Percentiles rank a stretch among this genome's conserved stretches.
phyloP scores from a whole-genome alignment of 2,329 filamentous ascomycete species.

The Diaporthe vaccinii region DNA sequence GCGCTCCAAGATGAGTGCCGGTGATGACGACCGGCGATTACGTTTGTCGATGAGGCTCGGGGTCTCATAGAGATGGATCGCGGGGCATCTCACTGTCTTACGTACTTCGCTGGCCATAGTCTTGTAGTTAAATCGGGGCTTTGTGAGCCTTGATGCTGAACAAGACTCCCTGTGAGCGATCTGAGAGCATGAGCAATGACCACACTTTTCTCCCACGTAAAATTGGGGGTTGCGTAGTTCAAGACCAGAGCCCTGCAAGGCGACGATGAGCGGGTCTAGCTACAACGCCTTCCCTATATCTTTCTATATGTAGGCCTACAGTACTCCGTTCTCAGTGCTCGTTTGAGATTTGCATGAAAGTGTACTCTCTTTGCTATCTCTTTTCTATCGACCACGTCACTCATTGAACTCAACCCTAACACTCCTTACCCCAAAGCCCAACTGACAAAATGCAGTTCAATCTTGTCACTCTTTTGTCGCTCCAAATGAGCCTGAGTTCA shows the following conservation, averaged over 20 bases:
- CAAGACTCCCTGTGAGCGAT: neutral
- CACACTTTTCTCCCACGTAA: neutral
- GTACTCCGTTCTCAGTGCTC: neutral
- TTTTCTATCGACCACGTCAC: neutral
- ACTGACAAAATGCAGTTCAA: neutral
- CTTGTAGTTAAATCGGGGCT: too few species aligned
- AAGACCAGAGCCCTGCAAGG: neutral
- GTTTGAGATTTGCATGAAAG: neutral
- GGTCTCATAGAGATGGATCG: conserved; percentile 4
- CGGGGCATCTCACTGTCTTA: conserved; percentile 4
- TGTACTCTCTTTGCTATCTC: neutral
- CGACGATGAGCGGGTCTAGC: neutral
- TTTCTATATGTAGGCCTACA: neutral
- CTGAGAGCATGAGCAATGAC: neutral
- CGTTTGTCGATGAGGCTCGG: conserved; percentile 2
- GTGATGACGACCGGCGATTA: conserved; percentile 29
- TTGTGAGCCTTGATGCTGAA: neutral
- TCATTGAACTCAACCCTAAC: neutral
- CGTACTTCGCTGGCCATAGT: neutral
- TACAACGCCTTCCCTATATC: neutral
- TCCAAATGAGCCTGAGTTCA: neutral
- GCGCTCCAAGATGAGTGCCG: neutral
- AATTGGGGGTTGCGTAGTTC: neutral
- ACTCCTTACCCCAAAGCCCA: neutral
- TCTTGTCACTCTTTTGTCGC: conserved; percentile 5